These are phyloP conservation scores for Auriscalpium microsporum DNA, from an alignment of 768 basidiomycete species.

Conservation along the genomic window DNA sequence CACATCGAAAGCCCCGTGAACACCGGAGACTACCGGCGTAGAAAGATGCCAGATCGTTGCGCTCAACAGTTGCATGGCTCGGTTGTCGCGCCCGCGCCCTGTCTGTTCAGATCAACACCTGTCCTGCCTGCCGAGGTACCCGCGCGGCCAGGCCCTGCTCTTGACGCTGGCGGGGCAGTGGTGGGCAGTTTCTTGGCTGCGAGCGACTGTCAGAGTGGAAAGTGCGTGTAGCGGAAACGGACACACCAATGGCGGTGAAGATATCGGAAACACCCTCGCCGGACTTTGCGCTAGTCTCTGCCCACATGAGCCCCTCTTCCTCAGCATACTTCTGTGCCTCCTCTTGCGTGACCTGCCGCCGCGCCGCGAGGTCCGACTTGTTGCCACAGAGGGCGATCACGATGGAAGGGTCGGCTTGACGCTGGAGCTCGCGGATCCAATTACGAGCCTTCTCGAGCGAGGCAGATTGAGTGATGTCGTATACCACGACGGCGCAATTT, in stretches of 20 bases:
- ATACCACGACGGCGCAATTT: slow-evolving; percentile 90
- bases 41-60: neutral
- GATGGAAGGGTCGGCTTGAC: slow-evolving; percentile 95
- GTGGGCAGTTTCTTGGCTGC: slow-evolving; percentile 86
- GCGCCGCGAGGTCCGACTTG: slow-evolving; percentile 81
- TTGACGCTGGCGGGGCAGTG: slow-evolving; percentile 58
- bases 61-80: slow-evolving; percentile 73
- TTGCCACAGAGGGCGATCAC: slow-evolving; percentile 95
- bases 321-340: slow-evolving; percentile 90
- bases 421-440: slow-evolving; percentile 95
- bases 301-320: slow-evolving; percentile 90
- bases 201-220: neutral
- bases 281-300: slow-evolving; percentile 84
- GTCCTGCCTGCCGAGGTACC: slow-evolving; percentile 42
- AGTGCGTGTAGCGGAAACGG: neutral
- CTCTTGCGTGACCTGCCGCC: slow-evolving; percentile 78
- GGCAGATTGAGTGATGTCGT: slow-evolving; percentile 88
- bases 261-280: slow-evolving; percentile 82
- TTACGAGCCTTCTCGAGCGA: slow-evolving; percentile 92
- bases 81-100: slow-evolving; percentile 42
- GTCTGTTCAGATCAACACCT: slow-evolving; percentile 79
- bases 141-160: slow-evolving; percentile 45
- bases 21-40: neutral
- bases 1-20: neutral
- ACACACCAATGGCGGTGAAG: slow-evolving; percentile 77